Percentiles rank a stretch among this genome's conserved stretches.
Evolutionary conservation across 805 yeast genomes (phyloP).

Genomic region (Wickerhamiella occidentalis): DNA sequence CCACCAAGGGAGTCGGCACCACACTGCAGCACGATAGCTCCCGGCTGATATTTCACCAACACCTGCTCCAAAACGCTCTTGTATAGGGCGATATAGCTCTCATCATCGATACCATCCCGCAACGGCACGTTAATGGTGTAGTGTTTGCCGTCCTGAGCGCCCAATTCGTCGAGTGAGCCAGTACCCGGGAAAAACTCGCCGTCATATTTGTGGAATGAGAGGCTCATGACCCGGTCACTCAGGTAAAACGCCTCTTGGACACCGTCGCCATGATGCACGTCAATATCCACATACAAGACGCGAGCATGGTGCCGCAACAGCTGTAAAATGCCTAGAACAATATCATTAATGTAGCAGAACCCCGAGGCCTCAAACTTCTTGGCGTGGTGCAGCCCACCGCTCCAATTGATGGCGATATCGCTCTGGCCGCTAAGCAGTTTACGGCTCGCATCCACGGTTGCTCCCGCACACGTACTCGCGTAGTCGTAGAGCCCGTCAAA

Average conservation of each 20-base stretch:
- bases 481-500: constrained; percentile 93
- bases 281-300: constrained; percentile 78
- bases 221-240: constrained; percentile 83
- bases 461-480: constrained; percentile 72
- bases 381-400: constrained; percentile 91
- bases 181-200: constrained; percentile 93
- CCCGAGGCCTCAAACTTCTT: constrained; percentile 84
- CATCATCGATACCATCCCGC: constrained; percentile 90
- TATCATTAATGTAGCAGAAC: constrained; percentile 82
- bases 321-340: constrained; percentile 72
- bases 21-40: constrained; percentile 93
- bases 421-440: constrained; percentile 69
- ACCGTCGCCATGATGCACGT: constrained; percentile 91
- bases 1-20: constrained; percentile 97
- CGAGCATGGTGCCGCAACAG: constrained; percentile 72
- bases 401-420: constrained; percentile 85
- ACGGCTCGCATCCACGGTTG: constrained; percentile 82
- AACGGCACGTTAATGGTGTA: constrained; percentile 78
- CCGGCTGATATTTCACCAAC: constrained; percentile 77
- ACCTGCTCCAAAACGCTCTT: constrained; percentile 83
- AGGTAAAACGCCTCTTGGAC: constrained; percentile 90
- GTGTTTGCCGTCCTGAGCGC: constrained; percentile 74
- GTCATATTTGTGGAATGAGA: constrained; percentile 76
- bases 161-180: constrained; percentile 73
- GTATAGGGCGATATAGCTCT: constrained; percentile 44